Base-by-base conservation (phyloP, 1,284 basidiomycete species). In the Thelephora terrestris region DNA sequence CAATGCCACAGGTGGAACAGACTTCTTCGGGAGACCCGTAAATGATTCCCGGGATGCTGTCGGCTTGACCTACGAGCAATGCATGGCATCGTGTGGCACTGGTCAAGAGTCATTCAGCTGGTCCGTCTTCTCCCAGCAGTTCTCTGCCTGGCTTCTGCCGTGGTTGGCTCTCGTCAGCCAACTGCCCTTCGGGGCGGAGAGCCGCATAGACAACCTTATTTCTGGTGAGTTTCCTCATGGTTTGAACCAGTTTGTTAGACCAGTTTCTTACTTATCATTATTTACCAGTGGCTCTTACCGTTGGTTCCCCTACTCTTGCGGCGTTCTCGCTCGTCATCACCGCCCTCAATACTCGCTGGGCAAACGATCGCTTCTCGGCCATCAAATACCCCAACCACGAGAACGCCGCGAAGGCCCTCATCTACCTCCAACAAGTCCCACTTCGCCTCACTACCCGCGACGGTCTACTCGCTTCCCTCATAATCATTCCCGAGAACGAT, bases 101-200 rank as follows among this genome's bases (percentile, higher is more conserved):
- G 59, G 52, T 1, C 52, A 57, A 4, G 62, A 63, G 43, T 43
- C 62, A 6, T 71, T 71, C 52, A 29, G 51, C 6, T 71, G 68
- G 72, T n/a, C n/a, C n/a, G n/a, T n/a, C n/a, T n/a, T n/a, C n/a
- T n/a, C n/a, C n/a, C n/a, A n/a, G n/a, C n/a, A 70, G 37, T 70
- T 67, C 53, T 59, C 65, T 7, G 58, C 65, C 0, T 73, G 72
- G 71, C 59, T 73, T 2, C 51, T 74, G 1, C 72, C 71, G 14
- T 73, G 69, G 58, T 64, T 73, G 12, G 67, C 71, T 2, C 53
- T 70, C 25, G 53, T 73, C 12, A 71, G 70, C 0, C 71, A 72
- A 43, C 60, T 73, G 5, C 71, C n/a, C n/a, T n/a, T n/a, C n/a
- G n/a, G n/a, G n/a, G n/a, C n/a, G n/a, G n/a, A n/a, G n/a, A n/a